Percentiles rank a stretch among this genome's conserved stretches.
Conservation (phyloP, 2,329 filamentous ascomycete genomes). For the Ceratocystis variospora region DNA sequence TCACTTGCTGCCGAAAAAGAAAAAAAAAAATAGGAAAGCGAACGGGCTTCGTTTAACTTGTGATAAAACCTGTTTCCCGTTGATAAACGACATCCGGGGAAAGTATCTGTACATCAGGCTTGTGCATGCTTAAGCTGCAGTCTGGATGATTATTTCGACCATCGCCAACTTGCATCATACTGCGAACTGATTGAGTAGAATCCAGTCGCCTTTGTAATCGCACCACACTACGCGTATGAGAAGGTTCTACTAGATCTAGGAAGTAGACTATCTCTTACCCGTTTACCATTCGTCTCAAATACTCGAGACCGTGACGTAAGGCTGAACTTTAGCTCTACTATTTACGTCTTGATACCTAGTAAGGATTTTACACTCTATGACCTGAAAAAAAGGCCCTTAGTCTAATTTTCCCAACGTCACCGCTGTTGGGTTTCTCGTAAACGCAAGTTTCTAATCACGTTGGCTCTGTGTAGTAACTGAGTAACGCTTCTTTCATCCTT, state of each 20-base stretch:
- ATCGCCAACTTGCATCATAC: not conserved
- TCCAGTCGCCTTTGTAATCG: not conserved
- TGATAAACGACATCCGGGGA: not conserved
- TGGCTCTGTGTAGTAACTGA: constrained; percentile 1
- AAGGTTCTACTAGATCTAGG: not conserved
- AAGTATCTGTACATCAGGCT: not conserved
- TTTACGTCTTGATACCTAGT: not conserved
- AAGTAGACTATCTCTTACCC: not conserved
- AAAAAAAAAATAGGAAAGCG: not conserved
- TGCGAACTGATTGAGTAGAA: not conserved
- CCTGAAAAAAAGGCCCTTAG: too few relatives aligned
- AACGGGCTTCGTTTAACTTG: not conserved
- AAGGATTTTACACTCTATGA: not conserved
- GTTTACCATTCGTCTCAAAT: not conserved
- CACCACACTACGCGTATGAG: not conserved
- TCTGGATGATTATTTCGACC: not conserved
- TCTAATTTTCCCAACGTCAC: not conserved
- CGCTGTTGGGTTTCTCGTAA: not conserved
- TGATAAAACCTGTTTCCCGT: not conserved
- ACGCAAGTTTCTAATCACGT: constrained; percentile 8
- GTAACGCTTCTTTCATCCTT: not conserved
- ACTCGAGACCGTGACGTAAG: not conserved
- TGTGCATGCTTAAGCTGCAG: not conserved
- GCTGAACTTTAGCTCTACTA: not conserved
- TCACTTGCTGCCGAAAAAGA: not conserved